Conservation (phyloP, 768 basidiomycete genomes). For the Suillus variegatus region DNA sequence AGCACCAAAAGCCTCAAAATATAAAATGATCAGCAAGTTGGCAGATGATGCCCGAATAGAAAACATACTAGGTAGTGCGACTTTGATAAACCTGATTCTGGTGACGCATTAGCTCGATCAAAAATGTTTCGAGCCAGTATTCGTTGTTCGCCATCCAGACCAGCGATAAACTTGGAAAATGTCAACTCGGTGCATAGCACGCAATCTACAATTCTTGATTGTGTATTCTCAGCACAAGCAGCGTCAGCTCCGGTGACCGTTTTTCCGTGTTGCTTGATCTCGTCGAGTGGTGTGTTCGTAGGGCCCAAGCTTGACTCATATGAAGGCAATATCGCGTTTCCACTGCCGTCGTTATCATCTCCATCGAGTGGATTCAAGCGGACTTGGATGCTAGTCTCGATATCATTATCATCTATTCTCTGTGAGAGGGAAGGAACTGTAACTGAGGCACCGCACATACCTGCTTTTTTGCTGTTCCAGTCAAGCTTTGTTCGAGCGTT, state of each 20-base stretch:
- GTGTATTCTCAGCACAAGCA: conserved; percentile 44
- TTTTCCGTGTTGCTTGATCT: conserved; percentile 41
- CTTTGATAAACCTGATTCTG: conserved; percentile 30
- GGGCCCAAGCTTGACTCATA: not conserved
- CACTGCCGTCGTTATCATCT: conserved; percentile 1
- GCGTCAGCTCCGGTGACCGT: conserved; percentile 43
- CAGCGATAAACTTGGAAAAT: conserved; percentile 21
- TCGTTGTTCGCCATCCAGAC: conserved; percentile 22
- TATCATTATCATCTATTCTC: conserved; percentile 74
- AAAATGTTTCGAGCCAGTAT: conserved; percentile 20
- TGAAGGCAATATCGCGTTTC: not conserved
- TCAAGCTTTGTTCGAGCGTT: conserved; percentile 59
- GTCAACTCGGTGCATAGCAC: conserved; percentile 27
- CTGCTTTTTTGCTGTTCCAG: conserved; percentile 90
- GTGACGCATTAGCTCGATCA: conserved; percentile 15
- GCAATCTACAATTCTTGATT: conserved; percentile 34
- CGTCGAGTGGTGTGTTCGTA: not conserved
- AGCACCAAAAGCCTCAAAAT: conserved; percentile 14
- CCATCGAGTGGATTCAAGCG: conserved; percentile 15
- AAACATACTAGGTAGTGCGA: conserved; percentile 33
- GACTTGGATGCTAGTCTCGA: conserved; percentile 67
- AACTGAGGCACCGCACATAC: conserved; percentile 35
- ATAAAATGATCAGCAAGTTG: conserved; percentile 15
- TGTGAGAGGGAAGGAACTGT: not conserved
- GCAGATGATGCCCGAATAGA: not conserved